phyloP scores from a whole-genome alignment of 805 yeast genomes.

The Wickerhamiella siamensis region DNA sequence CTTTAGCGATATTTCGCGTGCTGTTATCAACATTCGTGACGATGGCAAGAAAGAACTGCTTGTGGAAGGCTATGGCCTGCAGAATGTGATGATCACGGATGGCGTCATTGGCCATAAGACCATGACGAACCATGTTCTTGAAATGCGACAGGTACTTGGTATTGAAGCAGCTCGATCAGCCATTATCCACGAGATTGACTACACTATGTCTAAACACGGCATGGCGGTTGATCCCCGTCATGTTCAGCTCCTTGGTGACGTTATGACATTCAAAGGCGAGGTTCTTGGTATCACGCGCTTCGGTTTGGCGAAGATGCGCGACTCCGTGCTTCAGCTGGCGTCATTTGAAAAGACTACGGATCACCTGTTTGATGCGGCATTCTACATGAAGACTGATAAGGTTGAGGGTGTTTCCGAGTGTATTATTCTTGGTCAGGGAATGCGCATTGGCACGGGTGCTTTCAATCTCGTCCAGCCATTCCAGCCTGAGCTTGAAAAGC shows the following conservation, averaged over 20 bases:
- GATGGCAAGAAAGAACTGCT: constrained; percentile 71
- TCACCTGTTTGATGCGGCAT: constrained; percentile 95
- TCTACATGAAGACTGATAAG: constrained; percentile 89
- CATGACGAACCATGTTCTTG: constrained; percentile 81
- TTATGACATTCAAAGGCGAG: constrained; percentile 97
- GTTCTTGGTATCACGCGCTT: constrained; percentile 95
- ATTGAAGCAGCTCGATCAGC: constrained; percentile 95
- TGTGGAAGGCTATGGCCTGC: constrained; percentile 95
- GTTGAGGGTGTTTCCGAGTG: constrained; percentile 98
- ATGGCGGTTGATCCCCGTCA: constrained; percentile 99
- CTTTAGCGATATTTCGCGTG: constrained; percentile 77
- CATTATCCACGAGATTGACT: constrained; percentile 86
- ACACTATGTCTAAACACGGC: constrained; percentile 98
- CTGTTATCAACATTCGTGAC: constrained; percentile 86
- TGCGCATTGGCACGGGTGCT: constrained; percentile 95
- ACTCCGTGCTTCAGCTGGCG: constrained; percentile 90
- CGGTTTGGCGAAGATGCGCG: constrained; percentile 97
- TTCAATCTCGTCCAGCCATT: constrained; percentile 47
- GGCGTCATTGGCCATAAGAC: constrained; percentile 87
- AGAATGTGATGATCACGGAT: constrained; percentile 93
- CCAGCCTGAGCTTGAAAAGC: constrained; percentile 12
- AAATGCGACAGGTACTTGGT: constrained; percentile 78
- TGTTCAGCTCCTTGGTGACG: constrained; percentile 92
- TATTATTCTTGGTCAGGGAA: constrained; percentile 93
- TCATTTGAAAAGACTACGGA: constrained; percentile 97